phyloP scores from a whole-genome alignment of 345 rosid genomes.

The Corymbia maculata region DNA sequence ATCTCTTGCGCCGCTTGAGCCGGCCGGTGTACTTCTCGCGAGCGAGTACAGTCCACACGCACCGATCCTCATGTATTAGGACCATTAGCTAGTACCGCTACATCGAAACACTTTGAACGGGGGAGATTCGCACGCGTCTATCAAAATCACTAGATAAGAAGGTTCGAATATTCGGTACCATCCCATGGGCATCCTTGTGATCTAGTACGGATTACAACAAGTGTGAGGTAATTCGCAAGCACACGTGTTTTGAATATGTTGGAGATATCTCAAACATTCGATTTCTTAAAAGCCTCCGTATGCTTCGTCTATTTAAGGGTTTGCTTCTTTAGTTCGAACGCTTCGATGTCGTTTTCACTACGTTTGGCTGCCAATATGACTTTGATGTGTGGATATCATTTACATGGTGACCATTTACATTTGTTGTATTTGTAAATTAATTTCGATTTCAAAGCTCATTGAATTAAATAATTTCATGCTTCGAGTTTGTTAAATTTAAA shows the following conservation, averaged over 20 bases:
- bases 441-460: neutral
- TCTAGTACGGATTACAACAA: neutral
- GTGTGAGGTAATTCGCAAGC: neutral
- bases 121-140: neutral
- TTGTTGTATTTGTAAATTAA: neutral
- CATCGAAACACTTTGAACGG: neutral
- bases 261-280: fast-evolving
- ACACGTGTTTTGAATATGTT: neutral
- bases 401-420: neutral
- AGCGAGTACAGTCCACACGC: neutral
- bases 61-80: neutral
- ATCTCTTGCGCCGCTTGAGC: neutral
- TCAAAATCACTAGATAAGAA: neutral
- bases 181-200: neutral
- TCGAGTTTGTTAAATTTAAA: no score
- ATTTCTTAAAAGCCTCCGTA: neutral
- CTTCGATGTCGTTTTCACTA: neutral
- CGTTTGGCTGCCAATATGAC: neutral
- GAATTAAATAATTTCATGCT: no score
- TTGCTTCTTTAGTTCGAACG: neutral
- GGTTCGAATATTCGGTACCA: neutral
- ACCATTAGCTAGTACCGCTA: neutral
- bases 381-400: neutral
- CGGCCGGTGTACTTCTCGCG: neutral
- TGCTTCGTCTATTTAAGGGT: neutral